Conservation (phyloP, 2,329 filamentous ascomycete genomes). For the Cladosporium sp. region DNA sequence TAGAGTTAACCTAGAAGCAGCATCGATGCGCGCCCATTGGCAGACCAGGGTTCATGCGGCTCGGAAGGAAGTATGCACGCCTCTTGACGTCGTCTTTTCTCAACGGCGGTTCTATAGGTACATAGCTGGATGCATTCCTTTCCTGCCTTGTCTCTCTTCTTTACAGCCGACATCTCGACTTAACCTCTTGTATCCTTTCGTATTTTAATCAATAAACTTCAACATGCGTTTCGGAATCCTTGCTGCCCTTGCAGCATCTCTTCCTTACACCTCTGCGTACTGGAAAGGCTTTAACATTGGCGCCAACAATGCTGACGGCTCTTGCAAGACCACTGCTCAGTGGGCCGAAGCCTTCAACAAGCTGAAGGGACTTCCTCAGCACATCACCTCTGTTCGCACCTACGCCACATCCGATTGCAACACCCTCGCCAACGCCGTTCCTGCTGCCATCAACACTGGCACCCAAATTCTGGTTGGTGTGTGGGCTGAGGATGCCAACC, state of each 20-base stretch:
- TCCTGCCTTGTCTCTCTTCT: neutral
- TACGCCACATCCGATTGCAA: constrained; percentile 61
- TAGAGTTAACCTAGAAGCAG: constrained; percentile 6
- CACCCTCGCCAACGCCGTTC: constrained; percentile 46
- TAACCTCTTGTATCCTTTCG: neutral
- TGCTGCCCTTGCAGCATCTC: constrained; percentile 30
- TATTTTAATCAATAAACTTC: neutral
- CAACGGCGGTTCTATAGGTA: neutral
- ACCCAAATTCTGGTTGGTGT: constrained; percentile 61
- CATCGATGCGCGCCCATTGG: neutral
- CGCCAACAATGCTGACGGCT: constrained; percentile 37
- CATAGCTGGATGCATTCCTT: neutral
- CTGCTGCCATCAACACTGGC: constrained; percentile 58
- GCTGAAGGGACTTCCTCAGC: constrained; percentile 44
- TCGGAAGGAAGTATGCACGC: neutral
- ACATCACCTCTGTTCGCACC: constrained; percentile 57
- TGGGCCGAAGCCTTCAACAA: constrained; percentile 35
- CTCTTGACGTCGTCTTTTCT: constrained; percentile 7
- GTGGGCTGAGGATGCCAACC: constrained; percentile 50
- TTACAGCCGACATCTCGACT: neutral
- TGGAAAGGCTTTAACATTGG: constrained; percentile 42
- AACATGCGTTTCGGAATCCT: constrained; percentile 27
- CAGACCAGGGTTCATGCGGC: neutral
- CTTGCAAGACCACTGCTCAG: constrained; percentile 36
- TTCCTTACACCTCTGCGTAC: constrained; percentile 33